phyloP scores from a whole-genome alignment of 2,329 filamentous ascomycete genomes.

The Cercospora sp. region DNA sequence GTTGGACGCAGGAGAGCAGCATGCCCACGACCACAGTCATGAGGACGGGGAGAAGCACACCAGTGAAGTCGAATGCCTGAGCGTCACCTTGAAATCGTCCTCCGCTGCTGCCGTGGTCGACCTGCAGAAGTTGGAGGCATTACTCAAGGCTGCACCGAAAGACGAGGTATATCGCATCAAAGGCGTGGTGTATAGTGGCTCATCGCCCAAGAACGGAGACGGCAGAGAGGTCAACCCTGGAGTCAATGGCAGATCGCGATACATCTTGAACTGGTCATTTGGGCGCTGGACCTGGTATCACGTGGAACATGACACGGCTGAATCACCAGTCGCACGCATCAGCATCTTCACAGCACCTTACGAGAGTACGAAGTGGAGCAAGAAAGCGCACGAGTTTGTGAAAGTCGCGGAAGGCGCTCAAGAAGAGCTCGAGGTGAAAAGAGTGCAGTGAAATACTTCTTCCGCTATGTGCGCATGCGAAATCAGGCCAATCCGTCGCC shows the following conservation, averaged over 20 bases:
- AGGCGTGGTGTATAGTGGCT: constrained; percentile 56
- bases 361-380: constrained; percentile 76
- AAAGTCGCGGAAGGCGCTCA: constrained; percentile 33
- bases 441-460: constrained; percentile 33
- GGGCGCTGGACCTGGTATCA: constrained; percentile 82
- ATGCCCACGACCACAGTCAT: constrained; percentile 47
- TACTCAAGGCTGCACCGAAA: constrained; percentile 75
- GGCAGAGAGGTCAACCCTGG: constrained; percentile 40
- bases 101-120: constrained; percentile 55
- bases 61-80: constrained; percentile 86
- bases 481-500: not conserved
- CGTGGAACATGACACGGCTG: constrained; percentile 29
- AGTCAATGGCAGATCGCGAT: constrained; percentile 53
- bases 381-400: constrained; percentile 58
- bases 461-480: not conserved
- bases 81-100: constrained; percentile 60
- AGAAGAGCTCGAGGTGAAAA: constrained; percentile 54
- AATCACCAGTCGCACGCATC: constrained; percentile 63
- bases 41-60: constrained; percentile 60
- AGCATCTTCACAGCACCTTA: constrained; percentile 73
- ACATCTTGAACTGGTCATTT: constrained; percentile 98
- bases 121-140: constrained; percentile 59
- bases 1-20: constrained; percentile 40
- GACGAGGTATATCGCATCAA: constrained; percentile 98
- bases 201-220: constrained; percentile 43